Percentiles rank a stretch among this genome's conserved stretches.
Conservation (phyloP, 2,329 filamentous ascomycete genomes). For the Colletotrichum sp. region DNA sequence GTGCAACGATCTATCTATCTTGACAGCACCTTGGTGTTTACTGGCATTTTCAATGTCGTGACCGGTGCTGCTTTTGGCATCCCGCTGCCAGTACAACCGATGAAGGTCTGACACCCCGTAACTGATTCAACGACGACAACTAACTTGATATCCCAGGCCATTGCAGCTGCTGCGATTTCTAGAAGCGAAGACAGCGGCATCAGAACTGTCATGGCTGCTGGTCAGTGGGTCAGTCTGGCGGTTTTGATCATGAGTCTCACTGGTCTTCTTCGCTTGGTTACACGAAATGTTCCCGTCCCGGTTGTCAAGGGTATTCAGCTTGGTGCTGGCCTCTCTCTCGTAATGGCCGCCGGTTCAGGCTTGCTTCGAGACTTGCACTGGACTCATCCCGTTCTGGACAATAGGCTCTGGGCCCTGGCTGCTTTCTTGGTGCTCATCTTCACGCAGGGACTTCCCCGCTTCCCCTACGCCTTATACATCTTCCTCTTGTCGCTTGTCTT, state of each 20-base stretch:
- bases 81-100: slow-evolving; percentile 90
- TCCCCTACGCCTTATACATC: slow-evolving; percentile 80
- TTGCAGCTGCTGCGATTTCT: slow-evolving; percentile 87
- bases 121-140: background rate
- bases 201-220: slow-evolving; percentile 77
- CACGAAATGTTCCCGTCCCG: slow-evolving; percentile 78
- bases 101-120: slow-evolving; percentile 55
- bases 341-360: slow-evolving; percentile 75
- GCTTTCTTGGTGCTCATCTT: slow-evolving; percentile 75
- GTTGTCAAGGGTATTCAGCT: slow-evolving; percentile 96
- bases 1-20: slow-evolving; percentile 80
- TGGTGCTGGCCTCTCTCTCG: slow-evolving; percentile 84
- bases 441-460: slow-evolving; percentile 66
- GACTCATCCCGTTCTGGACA: slow-evolving; percentile 74
- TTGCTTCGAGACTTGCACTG: slow-evolving; percentile 74
- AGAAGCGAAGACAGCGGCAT: slow-evolving; percentile 57
- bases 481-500: slow-evolving; percentile 73
- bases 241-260: slow-evolving; percentile 81
- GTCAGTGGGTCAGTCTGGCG: slow-evolving; percentile 72
- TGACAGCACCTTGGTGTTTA: slow-evolving; percentile 84
- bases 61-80: slow-evolving; percentile 87
- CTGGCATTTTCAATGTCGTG: slow-evolving; percentile 83
- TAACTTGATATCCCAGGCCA: slow-evolving; percentile 58
- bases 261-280: slow-evolving; percentile 77
- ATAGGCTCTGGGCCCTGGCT: slow-evolving; percentile 76